These are phyloP conservation scores for Zoysia japonica DNA, from an alignment of 176 grass and related monocot species.

Conservation along the genomic window DNA sequence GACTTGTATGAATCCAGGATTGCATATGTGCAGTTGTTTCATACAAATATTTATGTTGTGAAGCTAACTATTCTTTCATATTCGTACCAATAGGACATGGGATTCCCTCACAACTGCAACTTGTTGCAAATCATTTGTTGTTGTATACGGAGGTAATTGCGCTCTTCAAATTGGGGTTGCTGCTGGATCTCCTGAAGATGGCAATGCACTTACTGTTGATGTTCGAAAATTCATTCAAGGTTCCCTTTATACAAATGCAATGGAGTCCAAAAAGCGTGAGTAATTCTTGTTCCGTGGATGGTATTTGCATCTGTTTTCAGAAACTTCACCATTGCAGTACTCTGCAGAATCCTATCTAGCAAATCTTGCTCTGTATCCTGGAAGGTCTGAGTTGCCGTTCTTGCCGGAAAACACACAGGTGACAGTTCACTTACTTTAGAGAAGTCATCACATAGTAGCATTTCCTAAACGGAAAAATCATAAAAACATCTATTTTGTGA, in stretches of 20 bases:
- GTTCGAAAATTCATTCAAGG: conserved; percentile 63
- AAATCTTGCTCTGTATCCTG: conserved; percentile 84
- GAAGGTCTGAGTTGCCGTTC: conserved; percentile 74
- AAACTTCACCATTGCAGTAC: not conserved
- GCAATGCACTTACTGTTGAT: conserved; percentile 53
- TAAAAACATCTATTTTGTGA: not conserved
- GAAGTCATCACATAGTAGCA: conserved; percentile 11
- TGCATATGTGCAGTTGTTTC: no score
- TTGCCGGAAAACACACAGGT: conserved; percentile 89
- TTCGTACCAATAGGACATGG: conserved; percentile 67
- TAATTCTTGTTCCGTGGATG: conserved; percentile 11
- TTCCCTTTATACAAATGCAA: conserved; percentile 65
- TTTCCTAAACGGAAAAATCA: not conserved
- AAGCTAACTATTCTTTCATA: conserved; percentile 4
- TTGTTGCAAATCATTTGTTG: conserved; percentile 88
- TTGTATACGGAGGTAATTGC: conserved; percentile 72
- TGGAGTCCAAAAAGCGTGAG: conserved; percentile 83
- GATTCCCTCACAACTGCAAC: conserved; percentile 69
- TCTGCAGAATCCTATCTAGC: conserved; percentile 88
- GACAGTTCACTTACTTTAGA: conserved; percentile 18
- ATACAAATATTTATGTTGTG: conserved; percentile 4
- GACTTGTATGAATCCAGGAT: not conserved
- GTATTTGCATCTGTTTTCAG: conserved; percentile 4
- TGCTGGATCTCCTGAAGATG: conserved; percentile 47
- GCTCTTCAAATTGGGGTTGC: conserved; percentile 83